Base-by-base conservation (phyloP, 768 basidiomycete genomes). In the Calvatia gigantea region DNA sequence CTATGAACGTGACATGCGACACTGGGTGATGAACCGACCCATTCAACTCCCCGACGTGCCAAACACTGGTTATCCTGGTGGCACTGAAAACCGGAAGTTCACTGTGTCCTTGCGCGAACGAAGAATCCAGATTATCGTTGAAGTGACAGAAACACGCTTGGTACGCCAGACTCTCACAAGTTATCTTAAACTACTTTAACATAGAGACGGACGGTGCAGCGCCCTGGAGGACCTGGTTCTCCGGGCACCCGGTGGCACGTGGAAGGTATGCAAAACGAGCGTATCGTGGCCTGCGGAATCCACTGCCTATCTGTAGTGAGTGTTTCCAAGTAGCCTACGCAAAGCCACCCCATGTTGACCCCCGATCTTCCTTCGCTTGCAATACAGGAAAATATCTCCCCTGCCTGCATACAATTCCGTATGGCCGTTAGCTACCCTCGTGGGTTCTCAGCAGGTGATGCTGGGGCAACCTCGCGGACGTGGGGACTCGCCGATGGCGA, bases 261-360 rank as follows among this genome's bases (percentile, higher is more conserved):
- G 15, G 76, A 78, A 62, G 80, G 81, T 32, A 80, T 81, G 78
- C 64, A 71, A 54, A 79, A 77, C 52, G 81, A 83, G 59, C 69
- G 75, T 5, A 75, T 83, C 38, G 75, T 75, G 0, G 79, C 80
- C 1, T 77, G 73, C 55, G 75, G 72, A 1, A 65, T 76, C 11
- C 74, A 78, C 53, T 76, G 72, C 54, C 45, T 72, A 21, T 68
- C 72, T 38, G 62, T 67, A 9, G 81, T 81, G 53, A 58, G 76
- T 61, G 29, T 27, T 37, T 54, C 4, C 35, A 31, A 11, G 25
- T 23, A 42, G 15, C 19, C 3, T 19, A 5, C 27, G 19, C 5
- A 29, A 21, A 49, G n/a, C 53, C 25, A 53, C 14, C 41, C 35
- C 39, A n/a, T 51, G 44, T 12, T 57, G 28, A 31, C 14, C 6